Evolutionary conservation across 305 asterid genomes (phyloP), one percentile per base, ranked within the genome.

Genomic region (Rubia balearica): DNA sequence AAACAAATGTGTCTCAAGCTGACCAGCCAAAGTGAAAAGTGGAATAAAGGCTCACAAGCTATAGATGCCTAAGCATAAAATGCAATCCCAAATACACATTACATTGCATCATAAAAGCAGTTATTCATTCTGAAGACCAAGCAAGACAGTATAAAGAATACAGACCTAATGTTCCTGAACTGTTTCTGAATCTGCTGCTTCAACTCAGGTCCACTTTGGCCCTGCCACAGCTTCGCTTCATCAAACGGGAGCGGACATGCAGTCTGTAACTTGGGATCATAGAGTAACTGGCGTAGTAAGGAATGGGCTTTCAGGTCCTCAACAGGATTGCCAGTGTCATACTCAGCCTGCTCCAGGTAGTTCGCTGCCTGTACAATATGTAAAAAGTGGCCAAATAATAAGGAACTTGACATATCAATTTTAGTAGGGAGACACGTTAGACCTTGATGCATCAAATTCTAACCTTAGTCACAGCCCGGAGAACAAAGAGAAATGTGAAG

Each of bases 281-380:
- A 85, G 77, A 92, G 85, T 30, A 92, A 74, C 80, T 90, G 96
- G 9, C 85, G 89, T 80, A 92, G 71, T 73, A 92, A 77, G 71
- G 96, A 87, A 75, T 88, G 88, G 7, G 95, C 84, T 89, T 90
- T 89, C 74, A 90, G 87, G 80, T 89, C 98, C 81, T 86, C 91
- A 79, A 78, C 90, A 21, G 75, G 74, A 36, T 90, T 92, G 30
- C 96, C 96, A 7, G 96, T 89, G 68, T 85, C 76, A 74, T 90
- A 92, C 77, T 90, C 96, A 36, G 98, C 98, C 67, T 90, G 96
- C 89, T 90, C 98, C 85, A 92, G 83, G 91, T 92, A 92, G 83
- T 76, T 82, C 51, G 86, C 77, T 60, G 97, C 97, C 98, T 92
- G 80, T 62, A 78, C 56, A 67, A 69, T 69, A 78, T 53, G 72